Evolutionary conservation across 148 eudicot genomes (phyloP).

Genomic region (Heliamphora exappendiculata): DNA sequence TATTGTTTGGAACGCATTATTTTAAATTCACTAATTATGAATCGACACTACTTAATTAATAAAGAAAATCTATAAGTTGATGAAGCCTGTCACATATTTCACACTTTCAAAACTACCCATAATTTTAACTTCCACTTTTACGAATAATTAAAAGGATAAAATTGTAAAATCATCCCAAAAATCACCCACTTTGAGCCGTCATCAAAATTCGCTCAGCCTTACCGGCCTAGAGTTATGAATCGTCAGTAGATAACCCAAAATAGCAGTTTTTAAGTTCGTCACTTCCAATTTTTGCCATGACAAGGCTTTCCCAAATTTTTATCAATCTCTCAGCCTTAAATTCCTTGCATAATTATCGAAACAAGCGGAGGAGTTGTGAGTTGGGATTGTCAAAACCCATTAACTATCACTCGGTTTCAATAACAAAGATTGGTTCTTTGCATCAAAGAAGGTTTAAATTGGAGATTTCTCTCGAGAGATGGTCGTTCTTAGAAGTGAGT

Average conservation of each 20-base stretch:
- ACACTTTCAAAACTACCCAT: no score
- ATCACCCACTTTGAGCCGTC: no score
- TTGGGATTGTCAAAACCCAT: conserved; percentile 7
- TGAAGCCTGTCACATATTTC: no score
- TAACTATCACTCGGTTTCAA: conserved; percentile 12
- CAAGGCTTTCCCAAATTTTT: conserved; percentile 26
- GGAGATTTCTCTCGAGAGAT: conserved; percentile 16
- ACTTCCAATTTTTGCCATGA: conserved; percentile 34
- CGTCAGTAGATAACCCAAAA: background rate
- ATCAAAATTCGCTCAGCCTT: no score
- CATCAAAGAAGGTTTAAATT: conserved; percentile 16
- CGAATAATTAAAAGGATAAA: no score
- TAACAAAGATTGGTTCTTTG: conserved; percentile 21
- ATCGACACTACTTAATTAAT: no score
- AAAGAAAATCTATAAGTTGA: no score
- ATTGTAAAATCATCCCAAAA: no score
- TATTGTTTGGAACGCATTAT: no score
- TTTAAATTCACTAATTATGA: no score
- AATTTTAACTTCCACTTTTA: no score
- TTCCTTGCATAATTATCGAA: conserved; percentile 17
- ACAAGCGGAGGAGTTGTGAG: conserved; percentile 11
- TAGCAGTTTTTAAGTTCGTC: background rate
- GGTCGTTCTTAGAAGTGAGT: conserved; percentile 25
- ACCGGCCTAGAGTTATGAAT: conserved; percentile 1
- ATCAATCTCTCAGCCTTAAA: conserved; percentile 24